Evolutionary conservation across 306 rosid genomes (phyloP).

Genomic region (Trifolium dubium): DNA sequence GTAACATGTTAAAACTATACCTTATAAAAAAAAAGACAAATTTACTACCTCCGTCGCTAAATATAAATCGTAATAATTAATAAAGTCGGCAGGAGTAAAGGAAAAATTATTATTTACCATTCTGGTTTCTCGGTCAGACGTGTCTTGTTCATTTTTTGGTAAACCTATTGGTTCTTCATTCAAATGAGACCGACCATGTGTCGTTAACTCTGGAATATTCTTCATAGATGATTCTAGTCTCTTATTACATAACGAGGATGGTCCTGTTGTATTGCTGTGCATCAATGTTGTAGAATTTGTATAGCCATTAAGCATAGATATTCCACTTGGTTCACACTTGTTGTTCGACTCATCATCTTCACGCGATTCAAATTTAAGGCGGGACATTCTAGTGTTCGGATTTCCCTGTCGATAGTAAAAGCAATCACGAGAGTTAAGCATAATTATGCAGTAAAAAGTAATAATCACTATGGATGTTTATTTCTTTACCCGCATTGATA

Average conservation of each 20-base stretch:
- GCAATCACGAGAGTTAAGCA: conserved; percentile 37
- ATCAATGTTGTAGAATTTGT: conserved; percentile 52
- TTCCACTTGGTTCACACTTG: conserved; percentile 44
- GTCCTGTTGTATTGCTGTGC: conserved; percentile 41
- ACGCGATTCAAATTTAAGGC: conserved; percentile 43
- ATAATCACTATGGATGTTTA: not conserved
- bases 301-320: conserved; percentile 43
- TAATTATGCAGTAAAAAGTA: not conserved
- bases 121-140: conserved; percentile 43
- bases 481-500: conserved; percentile 55
- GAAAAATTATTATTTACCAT: conserved; percentile 52
- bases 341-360: conserved; percentile 52
- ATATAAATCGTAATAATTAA: not conserved
- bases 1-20: not conserved
- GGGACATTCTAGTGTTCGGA: conserved; percentile 48
- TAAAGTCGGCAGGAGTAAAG: not conserved
- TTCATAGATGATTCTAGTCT: conserved; percentile 41
- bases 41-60: too few relatives aligned
- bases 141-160: conserved; percentile 47
- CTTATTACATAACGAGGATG: conserved; percentile 41
- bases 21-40: not conserved
- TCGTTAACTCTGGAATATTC: conserved; percentile 43
- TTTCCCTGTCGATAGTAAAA: conserved; percentile 53
- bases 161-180: conserved; percentile 49
- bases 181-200: conserved; percentile 59